Conservation (phyloP, 2,329 filamentous ascomycete genomes). For the Aspergillus sclerotialis region DNA sequence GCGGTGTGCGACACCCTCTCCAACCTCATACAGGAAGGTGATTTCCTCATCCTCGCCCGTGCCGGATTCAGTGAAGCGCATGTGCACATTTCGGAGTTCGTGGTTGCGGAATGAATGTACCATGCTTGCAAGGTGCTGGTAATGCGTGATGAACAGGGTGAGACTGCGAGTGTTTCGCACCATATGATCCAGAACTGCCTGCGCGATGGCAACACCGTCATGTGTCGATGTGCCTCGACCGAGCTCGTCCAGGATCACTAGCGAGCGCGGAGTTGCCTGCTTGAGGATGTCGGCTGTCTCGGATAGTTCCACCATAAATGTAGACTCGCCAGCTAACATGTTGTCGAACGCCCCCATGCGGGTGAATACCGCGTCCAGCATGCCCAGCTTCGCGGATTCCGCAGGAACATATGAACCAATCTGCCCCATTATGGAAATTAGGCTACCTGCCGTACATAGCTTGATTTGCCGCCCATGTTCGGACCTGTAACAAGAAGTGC, state of each 20-base stretch:
- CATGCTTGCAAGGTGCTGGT: conserved; percentile 75
- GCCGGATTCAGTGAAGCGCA: conserved; percentile 66
- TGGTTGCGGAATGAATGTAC: conserved; percentile 59
- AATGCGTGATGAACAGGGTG: conserved; percentile 96
- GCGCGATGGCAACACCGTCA: conserved; percentile 91
- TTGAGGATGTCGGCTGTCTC: conserved; percentile 90
- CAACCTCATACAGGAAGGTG: conserved; percentile 90
- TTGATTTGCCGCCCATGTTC: conserved; percentile 99
- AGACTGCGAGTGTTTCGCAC: conserved; percentile 67
- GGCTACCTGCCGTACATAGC: conserved; percentile 88
- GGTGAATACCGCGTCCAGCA: conserved; percentile 87
- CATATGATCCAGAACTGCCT: conserved; percentile 81
- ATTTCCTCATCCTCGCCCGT: conserved; percentile 63
- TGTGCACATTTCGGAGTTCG: conserved; percentile 81
- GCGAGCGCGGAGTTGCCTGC: conserved; percentile 71
- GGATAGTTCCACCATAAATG: conserved; percentile 95
- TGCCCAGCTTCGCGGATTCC: conserved; percentile 62
- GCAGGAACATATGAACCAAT: conserved; percentile 93
- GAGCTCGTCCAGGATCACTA: conserved; percentile 91
- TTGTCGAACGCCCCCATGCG: conserved; percentile 96
- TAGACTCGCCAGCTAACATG: conserved; percentile 87
- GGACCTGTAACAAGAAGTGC: conserved; percentile 90
- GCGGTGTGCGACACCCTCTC: conserved; percentile 82
- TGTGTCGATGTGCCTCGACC: conserved; percentile 91
- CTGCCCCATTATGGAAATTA: conserved; percentile 90